Evolutionary conservation across 1,139 yeast species (phyloP), one percentile per base, ranked within the genome.

Genomic region (Yamadazyma kanchanaburiensis): DNA sequence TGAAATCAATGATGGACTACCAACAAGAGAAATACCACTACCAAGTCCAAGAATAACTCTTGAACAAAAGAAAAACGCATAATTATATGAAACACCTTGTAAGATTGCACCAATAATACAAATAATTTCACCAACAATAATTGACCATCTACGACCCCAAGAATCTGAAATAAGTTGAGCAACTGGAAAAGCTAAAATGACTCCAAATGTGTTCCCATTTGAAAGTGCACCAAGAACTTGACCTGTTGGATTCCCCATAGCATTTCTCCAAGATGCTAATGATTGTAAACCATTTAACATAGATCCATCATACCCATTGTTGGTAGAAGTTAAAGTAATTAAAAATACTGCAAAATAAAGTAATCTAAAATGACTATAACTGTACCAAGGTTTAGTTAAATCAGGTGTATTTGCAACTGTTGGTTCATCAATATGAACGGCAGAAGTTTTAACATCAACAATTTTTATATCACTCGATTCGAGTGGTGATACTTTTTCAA

Each of bases 271-370:
- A 16, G 43, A 39, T 0, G 43, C 42, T 34, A 71, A 51, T 3
- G 71, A 52, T 45, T 72, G 77, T 32, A 74, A 54, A 24, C 74
- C 75, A 40, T 72, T 74, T 51, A 72, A 49, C 53, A 73, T 53
- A 6, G 72, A 63, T 23, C 74, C 71, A 50, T 74, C 80, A 40
- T 60, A 74, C 18, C 80, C 79, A 27, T 61, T 64, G 39, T 64
- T 68, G 18, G 75, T 64, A 13, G 75, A 65, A 7, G 74, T 53
- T 21, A 73, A 46, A 19, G 74, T 57, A 16, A 69, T 56, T 22
- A 66, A 45, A 13, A 69, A 49, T n/a, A 73, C 48, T 18, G 58
- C 38, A 21, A 54, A 34, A 38, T 67, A 64, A 34, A 73, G 55
- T 20, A 41, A 34, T 6, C 57, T 37, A 30, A 73, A 48, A 38